Evolutionary conservation across 2,329 filamentous ascomycete genomes (phyloP).

Genomic region (Zopfia rhizophila): DNA sequence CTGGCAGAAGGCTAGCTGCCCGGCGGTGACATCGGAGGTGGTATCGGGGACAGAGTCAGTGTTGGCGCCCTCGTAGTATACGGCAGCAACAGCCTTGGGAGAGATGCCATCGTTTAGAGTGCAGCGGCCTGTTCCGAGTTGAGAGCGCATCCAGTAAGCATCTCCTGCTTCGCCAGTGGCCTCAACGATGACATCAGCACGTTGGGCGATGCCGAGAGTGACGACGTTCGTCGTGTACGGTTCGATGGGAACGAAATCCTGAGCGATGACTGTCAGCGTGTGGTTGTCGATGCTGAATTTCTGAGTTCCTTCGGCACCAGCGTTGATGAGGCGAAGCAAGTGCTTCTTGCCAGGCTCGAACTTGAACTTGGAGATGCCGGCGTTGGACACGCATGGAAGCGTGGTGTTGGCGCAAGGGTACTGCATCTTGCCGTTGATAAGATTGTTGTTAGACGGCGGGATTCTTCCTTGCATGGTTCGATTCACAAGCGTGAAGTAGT

Average conservation of each 20-base stretch:
- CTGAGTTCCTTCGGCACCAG: constrained; percentile 52
- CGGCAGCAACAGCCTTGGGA: constrained; percentile 58
- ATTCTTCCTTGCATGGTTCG: constrained; percentile 21
- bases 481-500: constrained; percentile 20
- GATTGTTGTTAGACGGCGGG: constrained; percentile 35
- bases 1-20: constrained; percentile 28
- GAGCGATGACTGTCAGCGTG: constrained; percentile 55
- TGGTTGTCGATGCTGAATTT: constrained; percentile 59
- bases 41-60: constrained; percentile 58
- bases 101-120: constrained; percentile 28
- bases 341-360: constrained; percentile 55
- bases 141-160: constrained; percentile 52
- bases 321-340: constrained; percentile 56
- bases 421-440: constrained; percentile 42
- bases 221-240: constrained; percentile 54
- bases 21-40: constrained; percentile 46
- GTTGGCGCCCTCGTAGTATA: constrained; percentile 73
- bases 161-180: constrained; percentile 41
- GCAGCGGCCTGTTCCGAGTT: constrained; percentile 29
- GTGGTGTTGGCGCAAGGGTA: constrained; percentile 39
- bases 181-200: constrained; percentile 51
- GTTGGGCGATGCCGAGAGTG: constrained; percentile 55
- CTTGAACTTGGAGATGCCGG: constrained; percentile 47
- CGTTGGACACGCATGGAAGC: constrained; percentile 36
- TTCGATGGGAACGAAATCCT: constrained; percentile 55